phyloP scores from a whole-genome alignment of 2,329 filamentous ascomycete genomes.

The Polytolypa hystricis region DNA sequence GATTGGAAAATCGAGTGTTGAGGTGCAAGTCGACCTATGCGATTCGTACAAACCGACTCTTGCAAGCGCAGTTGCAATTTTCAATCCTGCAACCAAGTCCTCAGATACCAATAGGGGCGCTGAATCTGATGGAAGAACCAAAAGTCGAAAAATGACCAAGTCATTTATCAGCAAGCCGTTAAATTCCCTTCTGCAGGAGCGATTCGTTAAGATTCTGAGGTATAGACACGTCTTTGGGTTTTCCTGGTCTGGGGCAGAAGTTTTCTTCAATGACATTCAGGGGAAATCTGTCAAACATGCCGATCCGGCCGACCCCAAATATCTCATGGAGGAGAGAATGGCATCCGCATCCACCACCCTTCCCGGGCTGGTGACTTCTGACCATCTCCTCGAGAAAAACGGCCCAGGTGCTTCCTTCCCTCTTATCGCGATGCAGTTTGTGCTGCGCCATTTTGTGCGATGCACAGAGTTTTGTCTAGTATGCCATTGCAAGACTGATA shows the following conservation, averaged over 20 bases:
- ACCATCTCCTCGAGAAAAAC: slow-evolving; percentile 35
- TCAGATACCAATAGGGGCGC: neutral
- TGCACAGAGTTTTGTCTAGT: slow-evolving; percentile 83
- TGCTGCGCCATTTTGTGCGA: slow-evolving; percentile 62
- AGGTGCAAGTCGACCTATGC: slow-evolving; percentile 60
- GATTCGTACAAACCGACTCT: slow-evolving; percentile 59
- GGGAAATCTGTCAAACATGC: slow-evolving; percentile 17
- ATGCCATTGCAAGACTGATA: slow-evolving; percentile 59
- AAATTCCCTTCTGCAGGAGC: slow-evolving; percentile 54
- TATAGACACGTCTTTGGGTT: slow-evolving; percentile 43
- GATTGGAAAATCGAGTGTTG: slow-evolving; percentile 29
- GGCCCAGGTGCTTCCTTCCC: slow-evolving; percentile 39
- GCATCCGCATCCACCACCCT: slow-evolving; percentile 19
- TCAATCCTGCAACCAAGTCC: slow-evolving; percentile 20
- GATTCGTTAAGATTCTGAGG: slow-evolving; percentile 52
- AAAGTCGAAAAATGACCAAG: slow-evolving; percentile 35
- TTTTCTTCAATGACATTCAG: slow-evolving; percentile 41
- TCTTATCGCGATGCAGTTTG: slow-evolving; percentile 59
- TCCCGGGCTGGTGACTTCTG: slow-evolving; percentile 37
- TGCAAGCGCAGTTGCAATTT: slow-evolving; percentile 42
- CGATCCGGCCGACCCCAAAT: slow-evolving; percentile 10
- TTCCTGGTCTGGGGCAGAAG: slow-evolving; percentile 59
- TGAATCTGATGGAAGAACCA: neutral
- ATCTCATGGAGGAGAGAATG: slow-evolving; percentile 17
- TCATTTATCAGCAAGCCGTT: slow-evolving; percentile 64